Evolutionary conservation across 2,329 filamentous ascomycete genomes (phyloP).

Genomic region (Phialocephala subalpina): DNA sequence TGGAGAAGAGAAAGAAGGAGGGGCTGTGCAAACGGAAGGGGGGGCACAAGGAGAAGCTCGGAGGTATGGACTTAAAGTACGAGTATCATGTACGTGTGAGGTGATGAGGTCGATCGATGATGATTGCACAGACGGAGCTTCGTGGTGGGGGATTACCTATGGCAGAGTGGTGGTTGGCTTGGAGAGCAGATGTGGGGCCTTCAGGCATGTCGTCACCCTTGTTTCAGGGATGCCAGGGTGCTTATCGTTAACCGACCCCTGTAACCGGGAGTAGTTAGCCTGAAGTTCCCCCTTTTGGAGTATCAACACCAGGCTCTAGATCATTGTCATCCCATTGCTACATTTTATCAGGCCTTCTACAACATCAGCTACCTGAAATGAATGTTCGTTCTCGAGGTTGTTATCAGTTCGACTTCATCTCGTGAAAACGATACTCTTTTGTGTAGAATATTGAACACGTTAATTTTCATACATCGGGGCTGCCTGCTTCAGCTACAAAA

Average conservation of each 20-base stretch:
- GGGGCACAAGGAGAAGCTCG: neutral
- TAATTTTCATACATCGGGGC: too few relatives aligned
- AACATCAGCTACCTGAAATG: neutral
- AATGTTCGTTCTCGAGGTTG: neutral
- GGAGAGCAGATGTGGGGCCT: neutral
- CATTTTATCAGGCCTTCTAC: neutral
- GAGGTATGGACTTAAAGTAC: conserved; percentile 2
- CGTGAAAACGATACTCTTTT: too few relatives aligned
- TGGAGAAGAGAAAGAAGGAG: neutral
- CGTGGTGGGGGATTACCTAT: conserved; percentile 11
- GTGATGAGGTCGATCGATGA: conserved; percentile 23
- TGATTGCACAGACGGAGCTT: conserved; percentile 14
- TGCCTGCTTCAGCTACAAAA: too few relatives aligned
- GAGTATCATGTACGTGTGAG: conserved; percentile 20
- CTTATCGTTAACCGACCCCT: neutral
- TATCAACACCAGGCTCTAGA: neutral
- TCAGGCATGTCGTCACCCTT: conserved; percentile 4
- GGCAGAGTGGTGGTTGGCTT: neutral
- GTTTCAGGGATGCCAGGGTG: conserved; percentile 1
- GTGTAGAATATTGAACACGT: too few relatives aligned
- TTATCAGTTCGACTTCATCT: neutral
- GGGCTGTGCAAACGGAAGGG: neutral
- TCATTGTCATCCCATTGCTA: neutral
- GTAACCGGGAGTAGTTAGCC: neutral
- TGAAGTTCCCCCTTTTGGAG: neutral